Evolutionary conservation across 1,284 basidiomycete species (phyloP).

Genomic region (Prillingera fragicola): DNA sequence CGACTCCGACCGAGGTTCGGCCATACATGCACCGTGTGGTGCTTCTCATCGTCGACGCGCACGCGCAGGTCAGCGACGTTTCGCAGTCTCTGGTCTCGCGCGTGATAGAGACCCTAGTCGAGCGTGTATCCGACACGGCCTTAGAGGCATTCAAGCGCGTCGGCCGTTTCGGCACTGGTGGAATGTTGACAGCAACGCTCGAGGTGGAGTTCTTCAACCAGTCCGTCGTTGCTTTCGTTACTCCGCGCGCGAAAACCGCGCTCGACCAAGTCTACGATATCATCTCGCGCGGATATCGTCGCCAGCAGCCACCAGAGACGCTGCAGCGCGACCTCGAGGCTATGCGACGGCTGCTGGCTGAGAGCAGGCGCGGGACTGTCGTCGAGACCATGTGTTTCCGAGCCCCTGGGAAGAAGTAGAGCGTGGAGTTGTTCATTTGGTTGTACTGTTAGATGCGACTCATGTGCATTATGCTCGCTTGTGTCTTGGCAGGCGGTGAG

Average conservation of each 20-base stretch:
- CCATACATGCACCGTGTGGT: constrained; percentile 89
- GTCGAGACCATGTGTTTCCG: constrained; percentile 81
- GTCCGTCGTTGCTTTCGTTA: constrained; percentile 81
- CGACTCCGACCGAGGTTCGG: constrained; percentile 85
- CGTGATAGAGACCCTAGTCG: constrained; percentile 73
- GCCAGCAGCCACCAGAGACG: constrained; percentile 59
- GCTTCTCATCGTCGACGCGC: constrained; percentile 82
- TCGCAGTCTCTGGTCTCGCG: constrained; percentile 74
- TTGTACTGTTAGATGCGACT: no score
- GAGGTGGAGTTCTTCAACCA: constrained; percentile 99
- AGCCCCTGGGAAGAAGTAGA: constrained; percentile 1
- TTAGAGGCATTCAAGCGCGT: constrained; percentile 79
- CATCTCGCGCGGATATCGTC: constrained; percentile 84
- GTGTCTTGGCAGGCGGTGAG: no score
- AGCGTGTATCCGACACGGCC: constrained; percentile 74
- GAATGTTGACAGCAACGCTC: constrained; percentile 96
- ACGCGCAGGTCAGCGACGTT: constrained; percentile 79
- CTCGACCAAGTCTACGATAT: constrained; percentile 88
- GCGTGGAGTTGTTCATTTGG: no score
- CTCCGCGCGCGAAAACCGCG: constrained; percentile 67
- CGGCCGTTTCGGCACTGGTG: constrained; percentile 89
- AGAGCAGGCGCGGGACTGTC: constrained; percentile 81
- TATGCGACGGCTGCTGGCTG: constrained; percentile 81
- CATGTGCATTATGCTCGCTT: no score
- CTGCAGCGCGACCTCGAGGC: constrained; percentile 81